phyloP scores from a whole-genome alignment of 352 stramenopile genomes.

The Globisporangium sylvaticum region DNA sequence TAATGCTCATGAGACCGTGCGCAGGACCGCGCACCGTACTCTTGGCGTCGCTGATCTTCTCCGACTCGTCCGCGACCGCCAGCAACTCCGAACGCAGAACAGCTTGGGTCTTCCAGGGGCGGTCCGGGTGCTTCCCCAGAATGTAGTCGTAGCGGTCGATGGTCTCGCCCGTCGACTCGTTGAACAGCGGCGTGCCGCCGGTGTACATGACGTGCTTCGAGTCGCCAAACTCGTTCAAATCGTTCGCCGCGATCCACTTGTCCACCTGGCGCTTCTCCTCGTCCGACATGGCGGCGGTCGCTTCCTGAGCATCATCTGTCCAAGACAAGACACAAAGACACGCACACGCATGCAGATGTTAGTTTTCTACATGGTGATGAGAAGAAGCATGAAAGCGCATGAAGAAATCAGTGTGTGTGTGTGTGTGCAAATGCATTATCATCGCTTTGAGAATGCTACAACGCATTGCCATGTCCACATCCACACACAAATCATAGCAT shows the following conservation, averaged over 20 bases:
- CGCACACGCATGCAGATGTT: neutral
- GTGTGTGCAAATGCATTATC: neutral
- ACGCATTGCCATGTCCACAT: neutral
- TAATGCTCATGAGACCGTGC: conserved; percentile 9
- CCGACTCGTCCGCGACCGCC: conserved; percentile 14
- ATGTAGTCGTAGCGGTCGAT: conserved; percentile 74
- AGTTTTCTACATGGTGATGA: neutral
- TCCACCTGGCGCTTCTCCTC: conserved; percentile 32
- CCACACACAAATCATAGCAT: neutral
- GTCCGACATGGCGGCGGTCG: neutral
- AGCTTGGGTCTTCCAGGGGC: conserved; percentile 46
- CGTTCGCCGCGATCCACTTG: conserved; percentile 11
- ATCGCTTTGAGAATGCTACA: neutral
- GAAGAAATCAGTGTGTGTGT: neutral
- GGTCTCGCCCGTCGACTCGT: conserved; percentile 54
- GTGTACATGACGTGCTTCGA: conserved; percentile 49
- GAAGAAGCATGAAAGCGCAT: neutral
- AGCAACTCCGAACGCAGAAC: conserved; percentile 14
- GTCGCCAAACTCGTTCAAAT: conserved; percentile 12
- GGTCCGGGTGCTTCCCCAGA: conserved; percentile 39
- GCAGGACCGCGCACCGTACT: neutral
- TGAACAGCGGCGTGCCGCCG: conserved; percentile 76
- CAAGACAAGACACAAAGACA: neutral
- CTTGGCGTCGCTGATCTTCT: neutral
- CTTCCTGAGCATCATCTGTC: neutral